phyloP scores from a whole-genome alignment of 768 basidiomycete species.

The Mycena galericulata region DNA sequence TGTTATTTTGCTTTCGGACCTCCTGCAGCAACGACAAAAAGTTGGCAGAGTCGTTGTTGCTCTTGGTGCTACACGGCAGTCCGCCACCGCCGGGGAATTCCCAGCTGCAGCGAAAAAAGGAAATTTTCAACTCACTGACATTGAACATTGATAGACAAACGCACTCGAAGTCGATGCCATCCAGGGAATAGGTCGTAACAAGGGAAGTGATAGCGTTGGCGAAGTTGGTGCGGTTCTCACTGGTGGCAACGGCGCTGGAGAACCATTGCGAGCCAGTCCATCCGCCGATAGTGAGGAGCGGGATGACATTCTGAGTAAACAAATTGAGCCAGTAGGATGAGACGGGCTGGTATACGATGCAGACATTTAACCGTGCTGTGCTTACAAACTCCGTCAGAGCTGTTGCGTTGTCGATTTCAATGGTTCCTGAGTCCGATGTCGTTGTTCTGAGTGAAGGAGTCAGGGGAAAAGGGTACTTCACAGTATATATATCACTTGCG shows the following conservation, averaged over 20 bases:
- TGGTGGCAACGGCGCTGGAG: constrained; percentile 66
- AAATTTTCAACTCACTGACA: no score
- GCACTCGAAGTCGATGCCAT: constrained; percentile 74
- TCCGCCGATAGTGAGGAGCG: constrained; percentile 72
- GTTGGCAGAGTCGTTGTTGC: constrained; percentile 78
- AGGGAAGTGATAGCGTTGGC: constrained; percentile 65
- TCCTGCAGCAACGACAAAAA: constrained; percentile 85
- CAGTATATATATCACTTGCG: constrained; percentile 56
- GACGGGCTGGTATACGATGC: constrained; percentile 41
- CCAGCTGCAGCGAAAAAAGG: no score
- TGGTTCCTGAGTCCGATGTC: constrained; percentile 48
- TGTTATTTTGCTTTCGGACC: constrained; percentile 47
- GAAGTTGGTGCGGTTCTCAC: constrained; percentile 66
- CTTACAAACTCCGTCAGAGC: constrained; percentile 63
- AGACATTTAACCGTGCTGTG: constrained; percentile 53
- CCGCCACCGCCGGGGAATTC: constrained; percentile 83
- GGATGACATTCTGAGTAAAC: constrained; percentile 60
- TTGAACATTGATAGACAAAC: not conserved
- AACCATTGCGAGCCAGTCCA: constrained; percentile 75
- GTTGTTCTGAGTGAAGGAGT: no score
- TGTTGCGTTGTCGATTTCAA: constrained; percentile 61
- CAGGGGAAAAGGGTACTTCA: no score
- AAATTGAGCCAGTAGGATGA: constrained; percentile 29
- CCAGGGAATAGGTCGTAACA: constrained; percentile 60
- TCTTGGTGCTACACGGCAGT: constrained; percentile 76